A percentile compares a stretch with the other conserved stretches of the same genome.
Conservation (phyloP, 768 basidiomycete species). For the Pleurotus cornucopiae region DNA sequence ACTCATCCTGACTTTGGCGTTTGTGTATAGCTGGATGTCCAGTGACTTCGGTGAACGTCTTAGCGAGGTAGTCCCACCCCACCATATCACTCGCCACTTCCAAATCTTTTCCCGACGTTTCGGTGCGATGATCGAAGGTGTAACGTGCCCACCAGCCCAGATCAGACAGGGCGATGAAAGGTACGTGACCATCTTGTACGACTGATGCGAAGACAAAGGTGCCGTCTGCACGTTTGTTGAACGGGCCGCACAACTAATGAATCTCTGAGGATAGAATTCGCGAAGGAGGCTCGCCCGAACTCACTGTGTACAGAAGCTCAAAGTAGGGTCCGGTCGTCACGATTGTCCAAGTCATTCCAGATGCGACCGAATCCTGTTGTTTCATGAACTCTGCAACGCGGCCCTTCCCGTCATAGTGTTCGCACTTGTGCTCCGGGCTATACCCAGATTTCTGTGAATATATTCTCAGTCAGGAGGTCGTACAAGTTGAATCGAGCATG, state of each 20-base stretch:
- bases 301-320: conserved; percentile 35
- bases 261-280: background rate
- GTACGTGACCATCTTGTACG: conserved; percentile 28
- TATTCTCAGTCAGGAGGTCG: background rate
- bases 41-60: conserved; percentile 33
- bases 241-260: conserved; percentile 25
- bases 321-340: conserved; percentile 36
- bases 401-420: conserved; percentile 38
- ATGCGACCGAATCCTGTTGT: conserved; percentile 26
- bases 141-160: conserved; percentile 38
- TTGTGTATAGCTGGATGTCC: conserved; percentile 29
- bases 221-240: conserved; percentile 32
- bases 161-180: conserved; percentile 35
- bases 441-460: conserved; percentile 17
- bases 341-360: conserved; percentile 29
- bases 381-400: conserved; percentile 34
- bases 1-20: conserved; percentile 27
- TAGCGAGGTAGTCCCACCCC: conserved; percentile 30
- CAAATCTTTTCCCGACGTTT: conserved; percentile 31
- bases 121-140: conserved; percentile 29
- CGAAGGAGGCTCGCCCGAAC: conserved; percentile 8
- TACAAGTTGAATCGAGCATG: background rate
- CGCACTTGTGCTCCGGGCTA: conserved; percentile 27
- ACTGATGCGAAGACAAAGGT: conserved; percentile 35
- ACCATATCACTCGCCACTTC: conserved; percentile 32